Conservation (phyloP, 75 land plant genomes). For the Picea sitchensis region DNA sequence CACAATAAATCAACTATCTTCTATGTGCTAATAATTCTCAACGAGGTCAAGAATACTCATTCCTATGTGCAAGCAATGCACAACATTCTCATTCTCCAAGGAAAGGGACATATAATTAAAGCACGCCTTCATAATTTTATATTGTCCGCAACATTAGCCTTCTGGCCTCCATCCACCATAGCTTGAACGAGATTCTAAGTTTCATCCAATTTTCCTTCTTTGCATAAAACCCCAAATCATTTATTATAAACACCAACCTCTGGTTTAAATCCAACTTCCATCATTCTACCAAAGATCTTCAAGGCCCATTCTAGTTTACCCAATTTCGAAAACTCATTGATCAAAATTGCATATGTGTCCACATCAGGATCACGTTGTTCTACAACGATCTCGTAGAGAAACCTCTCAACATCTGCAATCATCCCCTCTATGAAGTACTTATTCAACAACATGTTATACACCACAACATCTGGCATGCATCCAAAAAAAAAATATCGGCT, state of each 20-base stretch:
- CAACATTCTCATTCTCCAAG: too few species aligned
- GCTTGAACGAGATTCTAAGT: conserved; percentile 11
- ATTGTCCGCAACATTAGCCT: conserved; percentile 8
- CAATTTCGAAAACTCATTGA: conserved; percentile 21
- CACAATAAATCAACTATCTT: too few species aligned
- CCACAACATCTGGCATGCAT: conserved; percentile 27
- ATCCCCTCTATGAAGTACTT: conserved; percentile 25
- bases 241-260: conserved; percentile 19
- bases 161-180: conserved; percentile 21
- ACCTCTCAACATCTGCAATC: conserved; percentile 22
- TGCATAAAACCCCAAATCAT: conserved; percentile 21
- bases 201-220: conserved; percentile 25
- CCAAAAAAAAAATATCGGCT: conserved; percentile 2
- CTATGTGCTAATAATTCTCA: too few species aligned
- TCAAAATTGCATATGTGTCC: conserved; percentile 29
- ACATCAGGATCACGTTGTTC: conserved; percentile 27
- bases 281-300: conserved; percentile 10
- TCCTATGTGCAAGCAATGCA: too few species aligned
- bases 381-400: conserved; percentile 27
- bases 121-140: too few species aligned
- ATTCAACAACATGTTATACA: conserved; percentile 34
- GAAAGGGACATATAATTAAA: too few species aligned
- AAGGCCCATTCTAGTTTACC: conserved; percentile 15
- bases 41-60: too few species aligned
- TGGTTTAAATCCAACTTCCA: conserved; percentile 18